Base-by-base conservation (phyloP, 2,329 filamentous ascomycete species). In the Trichoderma breve region DNA sequence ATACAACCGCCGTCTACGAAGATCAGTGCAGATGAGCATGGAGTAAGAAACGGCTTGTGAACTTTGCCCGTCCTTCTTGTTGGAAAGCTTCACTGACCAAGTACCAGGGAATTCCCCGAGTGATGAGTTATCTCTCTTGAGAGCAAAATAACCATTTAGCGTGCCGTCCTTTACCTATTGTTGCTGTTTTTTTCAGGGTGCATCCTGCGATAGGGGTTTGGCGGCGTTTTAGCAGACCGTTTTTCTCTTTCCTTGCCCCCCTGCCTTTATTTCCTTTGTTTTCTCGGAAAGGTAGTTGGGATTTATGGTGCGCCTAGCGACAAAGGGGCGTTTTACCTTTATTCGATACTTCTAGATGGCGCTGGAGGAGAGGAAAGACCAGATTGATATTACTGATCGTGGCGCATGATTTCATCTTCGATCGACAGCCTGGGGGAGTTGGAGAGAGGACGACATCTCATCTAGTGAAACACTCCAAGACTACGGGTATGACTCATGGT, bases 1-100 rank as follows among this genome's bases (percentile, higher is more conserved):
- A 75, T 98, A 98, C 83, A 94, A 92, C 77, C 89, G 95, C 68
- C 89, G 90, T 73, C 85, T 98, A 73, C 89, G 95, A 68, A 88
- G 93, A 76, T 93, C 92, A 11, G 92, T 96, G 4, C 92, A 91
- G 79, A 83, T 87, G 74, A 91, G 88, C 77, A 86, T 89, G 82
- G 89, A 91, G 85, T 90, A 82, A 80, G 84, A 26, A 43, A 24
- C 9, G 6, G 32, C n/a, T 18, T 26, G n/a, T 36, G 9, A n/a
- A 26, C 24, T 26, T 9, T 21, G 14, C 14, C 24, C n/a, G 0
- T 8, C n/a, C 12, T 15, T 4, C 24, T 57, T 11, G 14, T 14
- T 28, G 6, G 36, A 18, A 21, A 34, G n/a, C 5, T 18, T 24
- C 7, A 32, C 66, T 72, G 12, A 72, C 36, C 26, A 24, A 11